Evolutionary conservation across 2,329 filamentous ascomycete species (phyloP).

Genomic region (Teratosphaeria pseudoeucalypti): DNA sequence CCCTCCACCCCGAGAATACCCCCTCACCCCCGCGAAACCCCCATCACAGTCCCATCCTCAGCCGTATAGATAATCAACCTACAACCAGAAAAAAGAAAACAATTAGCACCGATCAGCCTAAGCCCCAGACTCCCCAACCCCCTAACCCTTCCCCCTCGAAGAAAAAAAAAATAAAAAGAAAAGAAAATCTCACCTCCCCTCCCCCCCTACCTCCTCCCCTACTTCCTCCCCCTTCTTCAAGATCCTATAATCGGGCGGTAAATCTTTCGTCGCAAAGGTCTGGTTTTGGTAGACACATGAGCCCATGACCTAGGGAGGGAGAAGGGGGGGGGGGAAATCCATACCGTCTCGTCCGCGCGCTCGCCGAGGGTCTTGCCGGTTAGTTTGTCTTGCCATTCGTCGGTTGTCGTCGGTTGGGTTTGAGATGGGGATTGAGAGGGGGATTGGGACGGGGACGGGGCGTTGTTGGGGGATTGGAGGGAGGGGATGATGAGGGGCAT

Average conservation of each 20-base stretch:
- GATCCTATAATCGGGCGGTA: constrained; percentile 39
- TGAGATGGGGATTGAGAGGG: too few species aligned
- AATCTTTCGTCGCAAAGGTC: constrained; percentile 42
- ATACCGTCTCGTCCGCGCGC: constrained; percentile 33
- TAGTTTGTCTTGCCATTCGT: constrained; percentile 38
- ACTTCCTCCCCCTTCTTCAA: constrained; percentile 34
- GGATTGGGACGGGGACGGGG: too few species aligned
- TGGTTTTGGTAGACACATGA: constrained; percentile 9
- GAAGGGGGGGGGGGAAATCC: constrained; percentile 1
- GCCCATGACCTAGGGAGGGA: background rate
- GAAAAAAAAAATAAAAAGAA: background rate
- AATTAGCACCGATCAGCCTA: background rate
- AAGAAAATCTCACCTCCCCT: constrained; percentile 28
- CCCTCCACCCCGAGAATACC: too few species aligned
- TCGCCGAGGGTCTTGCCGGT: constrained; percentile 44
- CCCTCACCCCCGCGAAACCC: constrained; percentile 26
- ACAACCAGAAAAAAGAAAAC: too few species aligned
- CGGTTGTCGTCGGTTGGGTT: too few species aligned
- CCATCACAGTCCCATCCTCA: constrained; percentile 39
- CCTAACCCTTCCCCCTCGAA: background rate
- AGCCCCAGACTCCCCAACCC: background rate
- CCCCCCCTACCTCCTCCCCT: constrained; percentile 38
- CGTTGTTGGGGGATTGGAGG: constrained; percentile 29
- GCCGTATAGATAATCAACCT: constrained; percentile 40
- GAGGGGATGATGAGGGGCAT: constrained; percentile 45